Conservation (phyloP, 164 flowering plant species). For the Vitis cinerea region DNA sequence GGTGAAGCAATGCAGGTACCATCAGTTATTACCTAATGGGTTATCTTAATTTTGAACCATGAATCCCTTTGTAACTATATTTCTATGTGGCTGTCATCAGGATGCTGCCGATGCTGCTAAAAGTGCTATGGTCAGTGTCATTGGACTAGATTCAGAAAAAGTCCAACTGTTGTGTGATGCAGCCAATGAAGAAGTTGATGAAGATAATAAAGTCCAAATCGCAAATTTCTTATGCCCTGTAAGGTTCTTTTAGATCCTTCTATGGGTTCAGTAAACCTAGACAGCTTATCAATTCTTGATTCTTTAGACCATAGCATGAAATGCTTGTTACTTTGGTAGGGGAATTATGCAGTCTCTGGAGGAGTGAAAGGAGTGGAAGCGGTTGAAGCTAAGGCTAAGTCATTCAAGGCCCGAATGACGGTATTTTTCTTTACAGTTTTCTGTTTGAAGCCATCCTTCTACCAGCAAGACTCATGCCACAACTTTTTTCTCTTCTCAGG, state of each 20-base stretch:
- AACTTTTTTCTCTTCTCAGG: conserved; percentile 37
- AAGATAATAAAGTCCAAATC: conserved; percentile 81
- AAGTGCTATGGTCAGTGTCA: conserved; percentile 96
- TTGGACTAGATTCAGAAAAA: conserved; percentile 89
- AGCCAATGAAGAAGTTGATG: conserved; percentile 91
- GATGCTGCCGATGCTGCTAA: conserved; percentile 96
- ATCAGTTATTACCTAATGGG: background rate
- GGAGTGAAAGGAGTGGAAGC: conserved; percentile 92
- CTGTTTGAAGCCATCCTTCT: background rate
- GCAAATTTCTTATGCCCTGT: conserved; percentile 95
- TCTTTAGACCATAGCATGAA: conserved; percentile 4
- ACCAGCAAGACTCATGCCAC: background rate
- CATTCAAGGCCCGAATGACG: conserved; percentile 97
- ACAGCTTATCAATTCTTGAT: background rate
- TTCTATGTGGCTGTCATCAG: conserved; percentile 35
- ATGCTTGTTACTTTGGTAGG: conserved; percentile 37
- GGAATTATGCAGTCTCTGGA: conserved; percentile 98
- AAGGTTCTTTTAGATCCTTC: conserved; percentile 23
- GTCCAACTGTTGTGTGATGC: conserved; percentile 95
- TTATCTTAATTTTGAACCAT: background rate
- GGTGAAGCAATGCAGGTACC: conserved; percentile 99
- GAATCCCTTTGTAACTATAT: background rate
- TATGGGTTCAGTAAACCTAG: background rate
- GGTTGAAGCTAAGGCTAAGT: conserved; percentile 95
- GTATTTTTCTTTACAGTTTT: conserved; percentile 31